phyloP scores from a whole-genome alignment of 2,329 filamentous ascomycete genomes.

The Alternaria metachromatica region DNA sequence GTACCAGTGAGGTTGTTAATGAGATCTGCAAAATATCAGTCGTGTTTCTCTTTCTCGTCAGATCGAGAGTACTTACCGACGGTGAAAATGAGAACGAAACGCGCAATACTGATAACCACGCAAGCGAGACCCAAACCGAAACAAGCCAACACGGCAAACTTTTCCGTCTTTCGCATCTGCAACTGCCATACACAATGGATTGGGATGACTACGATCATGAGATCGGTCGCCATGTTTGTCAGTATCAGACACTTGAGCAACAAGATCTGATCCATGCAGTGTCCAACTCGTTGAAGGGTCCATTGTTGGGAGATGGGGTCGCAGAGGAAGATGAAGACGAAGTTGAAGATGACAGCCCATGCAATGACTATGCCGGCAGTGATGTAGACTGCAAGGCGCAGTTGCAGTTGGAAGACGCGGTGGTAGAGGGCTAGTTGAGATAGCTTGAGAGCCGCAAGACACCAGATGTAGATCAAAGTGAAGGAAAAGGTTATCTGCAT shows the following conservation, averaged over 20 bases:
- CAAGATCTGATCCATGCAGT: conserved; percentile 32
- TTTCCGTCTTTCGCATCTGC: conserved; percentile 33
- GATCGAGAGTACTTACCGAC: conserved; percentile 10
- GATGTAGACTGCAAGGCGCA: conserved; percentile 21
- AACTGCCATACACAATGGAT: conserved; percentile 25
- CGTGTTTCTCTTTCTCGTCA: too few species aligned
- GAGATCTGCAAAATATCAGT: conserved; percentile 18
- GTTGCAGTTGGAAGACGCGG: conserved; percentile 20
- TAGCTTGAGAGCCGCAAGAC: conserved; percentile 26
- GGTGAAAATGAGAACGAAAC: conserved; percentile 28
- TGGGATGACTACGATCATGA: conserved; percentile 24
- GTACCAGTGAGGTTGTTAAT: conserved; percentile 30
- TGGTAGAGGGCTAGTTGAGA: conserved; percentile 29
- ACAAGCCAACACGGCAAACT: conserved; percentile 28
- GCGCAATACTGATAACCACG: conserved; percentile 26
- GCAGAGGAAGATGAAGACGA: conserved; percentile 30
- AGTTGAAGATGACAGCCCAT: conserved; percentile 32
- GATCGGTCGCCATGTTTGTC: conserved; percentile 24
- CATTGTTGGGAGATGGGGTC: conserved; percentile 33
- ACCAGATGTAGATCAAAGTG: conserved; percentile 31
- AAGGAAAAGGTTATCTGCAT: conserved; percentile 32
- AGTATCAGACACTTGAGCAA: conserved; percentile 26
- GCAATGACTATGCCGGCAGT: conserved; percentile 20
- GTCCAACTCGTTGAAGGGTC: conserved; percentile 26
- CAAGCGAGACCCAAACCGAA: conserved; percentile 29